phyloP scores from a whole-genome alignment of 495 filamentous ascomycete genomes.

The Thozetella sp. region DNA sequence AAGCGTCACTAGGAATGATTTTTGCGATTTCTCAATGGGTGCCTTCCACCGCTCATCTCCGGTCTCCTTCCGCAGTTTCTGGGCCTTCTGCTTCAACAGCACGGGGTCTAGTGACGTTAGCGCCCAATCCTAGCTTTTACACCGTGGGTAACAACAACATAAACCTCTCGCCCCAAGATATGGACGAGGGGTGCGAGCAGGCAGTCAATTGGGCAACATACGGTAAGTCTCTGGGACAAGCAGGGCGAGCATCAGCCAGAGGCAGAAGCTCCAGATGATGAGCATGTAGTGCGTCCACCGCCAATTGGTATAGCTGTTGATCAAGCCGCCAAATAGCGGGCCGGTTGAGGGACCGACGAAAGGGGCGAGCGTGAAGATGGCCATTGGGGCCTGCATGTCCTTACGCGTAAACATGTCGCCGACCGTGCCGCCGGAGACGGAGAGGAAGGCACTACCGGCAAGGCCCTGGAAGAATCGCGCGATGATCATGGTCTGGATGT shows the following conservation, averaged over 20 bases:
- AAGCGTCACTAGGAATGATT: constrained; percentile 73
- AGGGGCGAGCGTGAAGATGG: constrained; percentile 74
- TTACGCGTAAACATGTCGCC: constrained; percentile 83
- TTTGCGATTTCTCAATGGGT: constrained; percentile 76
- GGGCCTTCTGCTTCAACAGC: constrained; percentile 75
- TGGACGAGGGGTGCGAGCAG: neutral
- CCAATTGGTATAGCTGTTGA: constrained; percentile 79
- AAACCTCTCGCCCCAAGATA: too few species aligned
- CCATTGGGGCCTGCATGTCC: constrained; percentile 65
- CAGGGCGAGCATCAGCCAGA: constrained; percentile 64
- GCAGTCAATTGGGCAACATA: constrained; percentile 19
- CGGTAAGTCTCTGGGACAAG: constrained; percentile 94
- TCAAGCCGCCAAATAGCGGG: constrained; percentile 59
- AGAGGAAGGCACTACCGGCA: constrained; percentile 84
- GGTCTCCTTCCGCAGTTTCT: constrained; percentile 70
- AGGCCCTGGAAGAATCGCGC: constrained; percentile 85
- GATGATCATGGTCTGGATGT: constrained; percentile 81
- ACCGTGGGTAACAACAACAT: too few species aligned
- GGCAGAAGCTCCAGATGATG: constrained; percentile 74
- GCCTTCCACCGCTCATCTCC: constrained; percentile 77
- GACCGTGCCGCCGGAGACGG: constrained; percentile 88
- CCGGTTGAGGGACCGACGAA: constrained; percentile 71
- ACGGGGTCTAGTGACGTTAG: constrained; percentile 44
- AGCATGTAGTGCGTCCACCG: constrained; percentile 89
- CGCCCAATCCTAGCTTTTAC: neutral